Evolutionary conservation across 495 filamentous ascomycete genomes (phyloP).

Genomic region (Daldinia loculata): DNA sequence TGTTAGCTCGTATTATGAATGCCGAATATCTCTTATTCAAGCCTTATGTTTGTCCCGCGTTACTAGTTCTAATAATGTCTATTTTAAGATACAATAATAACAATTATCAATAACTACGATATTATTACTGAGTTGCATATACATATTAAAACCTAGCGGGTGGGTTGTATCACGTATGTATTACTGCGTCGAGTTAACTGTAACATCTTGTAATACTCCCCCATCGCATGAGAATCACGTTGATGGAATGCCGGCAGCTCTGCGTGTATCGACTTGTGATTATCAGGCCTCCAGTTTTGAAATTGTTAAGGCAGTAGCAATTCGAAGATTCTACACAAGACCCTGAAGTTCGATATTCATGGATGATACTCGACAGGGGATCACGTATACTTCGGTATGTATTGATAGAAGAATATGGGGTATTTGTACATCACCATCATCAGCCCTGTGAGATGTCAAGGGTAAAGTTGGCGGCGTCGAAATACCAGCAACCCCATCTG

Average conservation of each 20-base stretch:
- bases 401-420: slow-evolving; percentile 30
- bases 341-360: slow-evolving; percentile 17
- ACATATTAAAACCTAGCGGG: slow-evolving; percentile 9
- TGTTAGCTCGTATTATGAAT: slow-evolving; percentile 33
- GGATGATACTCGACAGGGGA: slow-evolving; percentile 29
- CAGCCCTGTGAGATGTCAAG: slow-evolving; percentile 36
- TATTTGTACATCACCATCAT: slow-evolving; percentile 27
- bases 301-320: slow-evolving; percentile 25
- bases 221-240: slow-evolving; percentile 32
- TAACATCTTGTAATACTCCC: slow-evolving; percentile 20
- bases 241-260: slow-evolving; percentile 10
- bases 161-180: slow-evolving; percentile 35
- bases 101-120: not conserved
- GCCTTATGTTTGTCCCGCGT: slow-evolving; percentile 4
- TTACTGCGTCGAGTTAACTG: not conserved
- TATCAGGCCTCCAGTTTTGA: slow-evolving; percentile 14
- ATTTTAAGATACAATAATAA: slow-evolving; percentile 28
- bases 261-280: not conserved
- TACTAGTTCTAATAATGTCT: slow-evolving; percentile 15
- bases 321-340: slow-evolving; percentile 14
- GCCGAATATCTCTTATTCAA: slow-evolving; percentile 19
- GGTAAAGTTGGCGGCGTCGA: slow-evolving; percentile 15
- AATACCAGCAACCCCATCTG: slow-evolving; percentile 16
- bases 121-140: not conserved
- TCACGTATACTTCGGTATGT: slow-evolving; percentile 3